These are phyloP conservation scores for Suillus decipiens DNA, from an alignment of 768 basidiomycete genomes.

Conservation along the genomic window DNA sequence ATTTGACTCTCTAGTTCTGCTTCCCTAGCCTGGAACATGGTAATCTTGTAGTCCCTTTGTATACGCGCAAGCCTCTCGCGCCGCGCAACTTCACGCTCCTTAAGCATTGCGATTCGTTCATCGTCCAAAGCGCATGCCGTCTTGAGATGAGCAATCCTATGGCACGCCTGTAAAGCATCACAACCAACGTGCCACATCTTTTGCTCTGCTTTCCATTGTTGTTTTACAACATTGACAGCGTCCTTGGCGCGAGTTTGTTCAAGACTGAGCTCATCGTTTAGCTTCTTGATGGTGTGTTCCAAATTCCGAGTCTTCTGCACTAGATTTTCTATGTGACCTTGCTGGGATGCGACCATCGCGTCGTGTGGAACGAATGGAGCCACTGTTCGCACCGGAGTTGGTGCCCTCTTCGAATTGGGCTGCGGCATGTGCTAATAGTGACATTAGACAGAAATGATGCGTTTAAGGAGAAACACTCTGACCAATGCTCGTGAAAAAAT, in stretches of 20 bases:
- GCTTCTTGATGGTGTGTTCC: slow-evolving; percentile 59
- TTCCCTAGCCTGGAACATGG: slow-evolving; percentile 67
- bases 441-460: neutral
- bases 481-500: neutral
- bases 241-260: slow-evolving; percentile 45
- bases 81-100: slow-evolving; percentile 54
- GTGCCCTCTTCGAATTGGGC: slow-evolving; percentile 7
- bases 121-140: slow-evolving; percentile 54
- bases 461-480: neutral
- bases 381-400: slow-evolving; percentile 12
- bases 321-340: slow-evolving; percentile 71
- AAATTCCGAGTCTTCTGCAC: slow-evolving; percentile 67
- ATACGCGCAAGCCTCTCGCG: slow-evolving; percentile 59
- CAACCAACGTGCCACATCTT: slow-evolving; percentile 62
- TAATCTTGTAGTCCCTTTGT: slow-evolving; percentile 67
- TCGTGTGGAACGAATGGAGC: slow-evolving; percentile 34
- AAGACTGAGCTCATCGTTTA: slow-evolving; percentile 47
- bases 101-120: slow-evolving; percentile 51
- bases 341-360: slow-evolving; percentile 60
- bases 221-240: slow-evolving; percentile 24
- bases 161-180: slow-evolving; percentile 60
- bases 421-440: slow-evolving; percentile 7
- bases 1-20: slow-evolving; percentile 57
- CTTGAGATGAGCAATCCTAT: slow-evolving; percentile 65
- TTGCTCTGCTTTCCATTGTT: slow-evolving; percentile 54